These are phyloP conservation scores for Suillus brevipes DNA, from an alignment of 768 basidiomycete genomes.

Conservation along the genomic window DNA sequence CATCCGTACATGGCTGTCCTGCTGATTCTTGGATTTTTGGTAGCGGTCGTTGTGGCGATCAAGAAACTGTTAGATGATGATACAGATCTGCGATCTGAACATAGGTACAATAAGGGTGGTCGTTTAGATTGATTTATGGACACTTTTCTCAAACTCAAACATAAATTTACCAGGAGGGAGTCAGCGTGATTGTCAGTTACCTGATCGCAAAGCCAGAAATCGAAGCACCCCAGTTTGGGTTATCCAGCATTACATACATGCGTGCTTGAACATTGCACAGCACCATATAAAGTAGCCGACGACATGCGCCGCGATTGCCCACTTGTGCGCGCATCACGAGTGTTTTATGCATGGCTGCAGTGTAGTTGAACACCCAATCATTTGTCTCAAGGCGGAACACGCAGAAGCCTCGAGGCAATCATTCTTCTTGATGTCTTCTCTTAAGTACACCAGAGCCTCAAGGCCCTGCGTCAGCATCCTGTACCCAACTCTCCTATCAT, in stretches of 20 bases:
- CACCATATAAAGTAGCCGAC: not conserved
- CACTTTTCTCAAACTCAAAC: not conserved
- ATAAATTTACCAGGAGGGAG: not conserved
- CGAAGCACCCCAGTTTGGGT: not conserved
- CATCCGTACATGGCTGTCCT: constrained; percentile 24
- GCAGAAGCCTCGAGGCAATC: not conserved
- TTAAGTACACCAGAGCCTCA: not conserved
- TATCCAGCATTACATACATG: not conserved
- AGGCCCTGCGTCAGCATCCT: not conserved
- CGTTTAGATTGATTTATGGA: constrained; percentile 24
- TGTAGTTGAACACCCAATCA: not conserved
- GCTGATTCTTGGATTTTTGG: constrained; percentile 13
- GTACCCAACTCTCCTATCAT: not conserved
- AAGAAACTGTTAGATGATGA: constrained; percentile 19
- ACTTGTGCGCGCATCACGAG: not conserved
- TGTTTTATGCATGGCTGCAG: constrained; percentile 1
- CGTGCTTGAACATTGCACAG: not conserved
- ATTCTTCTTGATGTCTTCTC: not conserved
- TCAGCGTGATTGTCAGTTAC: not conserved
- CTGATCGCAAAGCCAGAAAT: not conserved
- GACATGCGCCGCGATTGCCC: not conserved
- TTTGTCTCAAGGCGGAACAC: not conserved
- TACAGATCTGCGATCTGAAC: constrained; percentile 14
- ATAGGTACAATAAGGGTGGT: constrained; percentile 20
- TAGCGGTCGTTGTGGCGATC: constrained; percentile 14